Conservation (phyloP, 768 basidiomycete species). For the Leccinum boreale region DNA sequence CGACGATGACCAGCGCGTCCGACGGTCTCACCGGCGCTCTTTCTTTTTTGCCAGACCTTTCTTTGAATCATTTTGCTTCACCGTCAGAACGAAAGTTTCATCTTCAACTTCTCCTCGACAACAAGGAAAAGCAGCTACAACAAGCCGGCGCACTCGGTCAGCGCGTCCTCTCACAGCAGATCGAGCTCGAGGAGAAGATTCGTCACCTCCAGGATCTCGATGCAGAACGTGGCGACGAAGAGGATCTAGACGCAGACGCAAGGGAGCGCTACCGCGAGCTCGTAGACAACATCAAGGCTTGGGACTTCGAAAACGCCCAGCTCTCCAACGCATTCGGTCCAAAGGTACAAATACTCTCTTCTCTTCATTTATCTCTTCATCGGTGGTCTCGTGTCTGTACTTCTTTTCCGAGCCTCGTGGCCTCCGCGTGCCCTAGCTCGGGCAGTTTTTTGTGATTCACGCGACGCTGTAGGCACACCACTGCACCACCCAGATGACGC, state of each 20-base stretch:
- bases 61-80: slow-evolving; percentile 41
- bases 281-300: slow-evolving; percentile 65
- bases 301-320: slow-evolving; percentile 79
- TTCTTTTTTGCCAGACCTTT: slow-evolving; percentile 42
- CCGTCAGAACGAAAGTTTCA: slow-evolving; percentile 60
- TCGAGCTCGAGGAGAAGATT: slow-evolving; percentile 88
- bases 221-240: slow-evolving; percentile 59
- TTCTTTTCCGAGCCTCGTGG: slow-evolving; percentile 15
- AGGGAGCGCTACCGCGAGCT: slow-evolving; percentile 74
- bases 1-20: slow-evolving; percentile 40
- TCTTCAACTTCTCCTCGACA: slow-evolving; percentile 72
- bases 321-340: slow-evolving; percentile 65
- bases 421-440: slow-evolving; percentile 1
- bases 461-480: not conserved
- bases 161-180: slow-evolving; percentile 88
- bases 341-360: slow-evolving; percentile 46
- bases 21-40: slow-evolving; percentile 32
- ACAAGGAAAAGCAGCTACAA: slow-evolving; percentile 89
- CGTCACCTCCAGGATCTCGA: slow-evolving; percentile 74
- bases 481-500: not conserved
- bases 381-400: not conserved
- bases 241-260: slow-evolving; percentile 63
- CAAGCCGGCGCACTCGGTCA: slow-evolving; percentile 92
- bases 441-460: not conserved
- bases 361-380: not conserved